A percentile compares a stretch with the other conserved stretches of the same genome.
These are phyloP conservation scores for Teratosphaeria gauchensis DNA, from an alignment of 2,329 filamentous ascomycete genomes.

Conservation along the genomic window DNA sequence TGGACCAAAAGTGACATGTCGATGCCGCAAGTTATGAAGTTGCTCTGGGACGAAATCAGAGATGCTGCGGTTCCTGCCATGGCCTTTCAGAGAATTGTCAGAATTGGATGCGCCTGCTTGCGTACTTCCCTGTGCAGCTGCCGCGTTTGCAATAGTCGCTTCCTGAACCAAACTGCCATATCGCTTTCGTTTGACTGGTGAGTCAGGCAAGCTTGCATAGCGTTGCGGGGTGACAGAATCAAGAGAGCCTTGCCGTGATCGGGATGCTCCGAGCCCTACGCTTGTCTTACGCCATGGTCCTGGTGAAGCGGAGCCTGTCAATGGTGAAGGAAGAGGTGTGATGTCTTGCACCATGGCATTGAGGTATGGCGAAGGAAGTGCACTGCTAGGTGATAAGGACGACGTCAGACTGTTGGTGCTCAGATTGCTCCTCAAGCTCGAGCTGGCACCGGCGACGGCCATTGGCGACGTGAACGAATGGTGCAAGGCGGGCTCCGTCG, in stretches of 20 bases:
- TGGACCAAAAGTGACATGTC: constrained; percentile 62
- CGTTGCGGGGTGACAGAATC: constrained; percentile 24
- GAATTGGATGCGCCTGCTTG: constrained; percentile 4
- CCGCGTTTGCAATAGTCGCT: constrained; percentile 18
- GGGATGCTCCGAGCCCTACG: constrained; percentile 16
- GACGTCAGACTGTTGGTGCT: constrained; percentile 35
- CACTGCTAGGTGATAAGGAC: constrained; percentile 36
- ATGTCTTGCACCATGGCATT: constrained; percentile 38
- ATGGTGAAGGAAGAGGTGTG: constrained; percentile 43
- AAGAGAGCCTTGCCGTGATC: constrained; percentile 20
- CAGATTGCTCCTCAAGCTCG: constrained; percentile 29
- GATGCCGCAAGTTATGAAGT: constrained; percentile 53
- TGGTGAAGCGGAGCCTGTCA: constrained; percentile 32
- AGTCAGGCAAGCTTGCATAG: constrained; percentile 8
- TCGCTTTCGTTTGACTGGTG: constrained; percentile 36
- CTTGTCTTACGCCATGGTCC: constrained; percentile 33
- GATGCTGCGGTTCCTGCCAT: constrained; percentile 65
- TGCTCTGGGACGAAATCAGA: constrained; percentile 79
- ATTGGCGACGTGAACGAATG: constrained; percentile 30
- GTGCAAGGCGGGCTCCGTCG: constrained; percentile 25
- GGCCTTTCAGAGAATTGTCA: constrained; percentile 24
- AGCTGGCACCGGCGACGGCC: constrained; percentile 16
- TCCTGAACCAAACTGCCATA: constrained; percentile 38
- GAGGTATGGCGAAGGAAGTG: constrained; percentile 38
- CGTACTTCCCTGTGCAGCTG: constrained; percentile 13